These are phyloP conservation scores for Sugiyamaella americana DNA, from an alignment of 805 yeast species.

Conservation along the genomic window DNA sequence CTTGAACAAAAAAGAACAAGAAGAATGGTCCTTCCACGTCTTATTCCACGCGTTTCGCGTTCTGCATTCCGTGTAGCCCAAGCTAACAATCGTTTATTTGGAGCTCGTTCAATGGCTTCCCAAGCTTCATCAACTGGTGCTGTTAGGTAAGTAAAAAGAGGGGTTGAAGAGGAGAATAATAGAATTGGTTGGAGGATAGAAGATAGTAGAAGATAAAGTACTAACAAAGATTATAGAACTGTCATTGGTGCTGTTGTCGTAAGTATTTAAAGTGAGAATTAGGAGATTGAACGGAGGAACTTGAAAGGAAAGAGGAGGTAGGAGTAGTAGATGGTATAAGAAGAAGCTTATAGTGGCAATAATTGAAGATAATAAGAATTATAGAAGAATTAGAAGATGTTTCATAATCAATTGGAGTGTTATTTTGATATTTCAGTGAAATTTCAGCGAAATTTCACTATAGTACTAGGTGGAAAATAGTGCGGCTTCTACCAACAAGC, in stretches of 20 bases:
- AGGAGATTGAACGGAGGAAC: too few relatives aligned
- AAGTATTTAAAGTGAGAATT: conserved; percentile 16
- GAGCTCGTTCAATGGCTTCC: conserved; percentile 62
- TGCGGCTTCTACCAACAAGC: too few relatives aligned
- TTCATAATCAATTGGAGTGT: too few relatives aligned
- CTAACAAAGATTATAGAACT: conserved; percentile 47
- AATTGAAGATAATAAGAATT: neutral
- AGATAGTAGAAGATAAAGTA: neutral
- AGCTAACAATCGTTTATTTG: conserved; percentile 64
- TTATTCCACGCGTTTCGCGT: conserved; percentile 50
- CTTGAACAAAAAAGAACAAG: conserved; percentile 33
- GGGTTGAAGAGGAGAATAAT: too few relatives aligned
- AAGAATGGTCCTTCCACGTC: conserved; percentile 55
- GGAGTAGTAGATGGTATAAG: too few relatives aligned
- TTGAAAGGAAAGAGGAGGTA: too few relatives aligned
- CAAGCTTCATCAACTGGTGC: conserved; percentile 70
- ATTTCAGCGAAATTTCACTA: too few relatives aligned
- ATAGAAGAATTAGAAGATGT: neutral
- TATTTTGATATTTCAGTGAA: too few relatives aligned
- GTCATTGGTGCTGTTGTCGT: conserved; percentile 98
- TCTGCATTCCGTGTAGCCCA: conserved; percentile 84
- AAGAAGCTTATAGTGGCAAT: too few relatives aligned
- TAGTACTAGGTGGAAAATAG: too few relatives aligned
- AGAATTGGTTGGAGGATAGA: too few relatives aligned
- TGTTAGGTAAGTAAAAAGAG: conserved; percentile 73